Percentiles rank a stretch among this genome's conserved stretches.
Conservation (phyloP, 139 green algal species). For the Desmodesmus armatus region DNA sequence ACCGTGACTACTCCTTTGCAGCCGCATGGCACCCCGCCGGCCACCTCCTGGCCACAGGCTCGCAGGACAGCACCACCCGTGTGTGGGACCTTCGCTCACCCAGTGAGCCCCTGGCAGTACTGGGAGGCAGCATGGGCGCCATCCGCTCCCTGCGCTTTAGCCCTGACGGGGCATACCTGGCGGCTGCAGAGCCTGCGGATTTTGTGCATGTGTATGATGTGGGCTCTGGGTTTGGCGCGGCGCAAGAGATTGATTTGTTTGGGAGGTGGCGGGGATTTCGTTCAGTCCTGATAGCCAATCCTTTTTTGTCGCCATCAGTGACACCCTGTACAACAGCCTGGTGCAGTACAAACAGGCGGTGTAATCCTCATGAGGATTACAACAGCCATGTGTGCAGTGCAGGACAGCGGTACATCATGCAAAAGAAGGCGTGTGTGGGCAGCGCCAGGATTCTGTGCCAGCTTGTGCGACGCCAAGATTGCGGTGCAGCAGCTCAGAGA, state of each 20-base stretch:
- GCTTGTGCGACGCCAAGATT: too few relatives aligned
- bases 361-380: not conserved
- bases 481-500: too few relatives aligned
- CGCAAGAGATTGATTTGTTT: constrained; percentile 90
- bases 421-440: too few relatives aligned
- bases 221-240: constrained; percentile 45
- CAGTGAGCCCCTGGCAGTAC: constrained; percentile 50
- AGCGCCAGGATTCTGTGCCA: too few relatives aligned
- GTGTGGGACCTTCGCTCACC: constrained; percentile 83
- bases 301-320: constrained; percentile 40
- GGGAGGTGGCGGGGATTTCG: constrained; percentile 79
- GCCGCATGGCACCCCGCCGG: constrained; percentile 91
- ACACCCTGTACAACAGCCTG: constrained; percentile 38
- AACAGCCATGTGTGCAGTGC: too few relatives aligned
- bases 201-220: constrained; percentile 95
- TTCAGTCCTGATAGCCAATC: constrained; percentile 66
- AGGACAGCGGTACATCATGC: too few relatives aligned
- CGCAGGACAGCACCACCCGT: constrained; percentile 89
- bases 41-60: constrained; percentile 89
- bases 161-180: constrained; percentile 81
- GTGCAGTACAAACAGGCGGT: constrained; percentile 28
- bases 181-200: constrained; percentile 90
- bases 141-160: constrained; percentile 83
- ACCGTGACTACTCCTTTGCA: constrained; percentile 95
- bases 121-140: constrained; percentile 83